Evolutionary conservation across 805 yeast genomes (phyloP).

Genomic region (Spathaspora arborariae): DNA sequence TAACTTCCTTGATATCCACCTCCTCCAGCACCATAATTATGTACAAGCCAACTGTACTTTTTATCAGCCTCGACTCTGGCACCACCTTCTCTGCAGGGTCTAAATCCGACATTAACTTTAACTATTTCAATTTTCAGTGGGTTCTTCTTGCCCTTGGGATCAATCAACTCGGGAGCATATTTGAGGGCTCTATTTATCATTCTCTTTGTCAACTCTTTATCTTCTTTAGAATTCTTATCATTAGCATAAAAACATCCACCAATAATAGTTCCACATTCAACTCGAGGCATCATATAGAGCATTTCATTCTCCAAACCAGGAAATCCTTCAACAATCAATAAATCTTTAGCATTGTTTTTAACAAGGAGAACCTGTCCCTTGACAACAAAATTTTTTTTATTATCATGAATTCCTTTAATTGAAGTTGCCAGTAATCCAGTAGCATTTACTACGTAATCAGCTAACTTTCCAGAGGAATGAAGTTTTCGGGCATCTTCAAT

Average conservation of each 20-base stretch:
- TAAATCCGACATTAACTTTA: constrained; percentile 31
- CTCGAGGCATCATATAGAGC: constrained; percentile 63
- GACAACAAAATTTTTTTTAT: constrained; percentile 43
- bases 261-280: constrained; percentile 67
- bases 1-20: constrained; percentile 74
- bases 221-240: constrained; percentile 20
- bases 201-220: constrained; percentile 44
- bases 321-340: constrained; percentile 31
- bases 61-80: constrained; percentile 31
- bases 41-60: constrained; percentile 41
- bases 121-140: constrained; percentile 28
- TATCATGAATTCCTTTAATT: constrained; percentile 45
- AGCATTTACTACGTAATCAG: constrained; percentile 55
- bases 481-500: constrained; percentile 48
- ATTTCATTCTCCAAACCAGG: constrained; percentile 38
- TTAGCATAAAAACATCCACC: constrained; percentile 47
- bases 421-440: constrained; percentile 49
- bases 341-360: constrained; percentile 34
- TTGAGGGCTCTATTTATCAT: constrained; percentile 43
- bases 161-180: constrained; percentile 37
- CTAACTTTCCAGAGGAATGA: constrained; percentile 35
- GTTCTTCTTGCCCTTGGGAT: constrained; percentile 21
- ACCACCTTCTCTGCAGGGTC: constrained; percentile 37
- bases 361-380: constrained; percentile 58
- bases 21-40: constrained; percentile 72